These are phyloP conservation scores for Backusella luteola DNA, from an alignment of 192 early-diverging fungal species.

Conservation along the genomic window DNA sequence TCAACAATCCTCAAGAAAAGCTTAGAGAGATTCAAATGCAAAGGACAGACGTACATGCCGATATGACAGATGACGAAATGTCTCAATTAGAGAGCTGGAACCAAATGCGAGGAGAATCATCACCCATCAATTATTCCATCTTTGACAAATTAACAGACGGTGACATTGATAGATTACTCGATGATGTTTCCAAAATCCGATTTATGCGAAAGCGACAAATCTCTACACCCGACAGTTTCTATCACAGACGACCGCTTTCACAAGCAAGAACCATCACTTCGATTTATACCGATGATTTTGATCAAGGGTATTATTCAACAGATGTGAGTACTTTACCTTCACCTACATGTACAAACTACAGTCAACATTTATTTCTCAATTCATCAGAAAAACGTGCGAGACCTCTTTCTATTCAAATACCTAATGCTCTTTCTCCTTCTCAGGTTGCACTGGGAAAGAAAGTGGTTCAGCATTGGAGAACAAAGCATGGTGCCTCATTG, in stretches of 20 bases:
- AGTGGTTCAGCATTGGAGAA: conserved; percentile 47
- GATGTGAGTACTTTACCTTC: conserved; percentile 11
- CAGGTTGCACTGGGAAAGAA: conserved; percentile 41
- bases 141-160: conserved; percentile 50
- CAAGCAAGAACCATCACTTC: conserved; percentile 3
- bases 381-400: not conserved
- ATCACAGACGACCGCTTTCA: not conserved
- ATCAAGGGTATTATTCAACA: conserved; percentile 10
- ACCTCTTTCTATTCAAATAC: conserved; percentile 22
- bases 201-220: conserved; percentile 21
- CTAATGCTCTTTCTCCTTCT: conserved; percentile 40
- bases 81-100: not conserved
- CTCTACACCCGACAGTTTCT: conserved; percentile 7
- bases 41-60: not conserved
- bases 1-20: conserved; percentile 76
- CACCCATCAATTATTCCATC: conserved; percentile 28
- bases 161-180: conserved; percentile 51
- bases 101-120: not conserved
- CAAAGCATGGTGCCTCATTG: conserved; percentile 52
- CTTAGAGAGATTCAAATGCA: not conserved
- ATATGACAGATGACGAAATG: not conserved
- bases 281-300: not conserved
- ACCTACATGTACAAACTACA: conserved; percentile 4
- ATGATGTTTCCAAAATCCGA: conserved; percentile 55
- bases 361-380: conserved; percentile 7